Base-by-base conservation (phyloP, 2,329 filamentous ascomycete genomes). In the Talaromyces sp. region DNA sequence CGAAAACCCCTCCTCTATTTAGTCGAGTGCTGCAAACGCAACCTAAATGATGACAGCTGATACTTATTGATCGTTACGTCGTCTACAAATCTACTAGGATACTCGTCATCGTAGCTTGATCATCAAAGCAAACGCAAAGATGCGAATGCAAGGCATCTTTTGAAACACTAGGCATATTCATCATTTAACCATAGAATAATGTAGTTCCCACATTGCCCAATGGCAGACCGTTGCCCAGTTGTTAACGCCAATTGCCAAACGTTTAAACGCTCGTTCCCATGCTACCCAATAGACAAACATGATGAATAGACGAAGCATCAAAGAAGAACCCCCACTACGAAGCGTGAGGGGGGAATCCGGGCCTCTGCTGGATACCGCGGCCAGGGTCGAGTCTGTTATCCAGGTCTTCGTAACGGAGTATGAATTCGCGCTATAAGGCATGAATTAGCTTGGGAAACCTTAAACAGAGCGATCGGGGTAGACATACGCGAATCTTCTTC, bases 331-430 rank as follows among this genome's bases (percentile, higher is more conserved):
- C 27, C 45, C 53, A 53, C 34, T 71, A 78, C 75, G 77, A 78
- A 67, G 73, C 72, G 58, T 76, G 75, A 53, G 73, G 76, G 22
- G 78, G 71, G 54, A 78, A 78, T 34, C 73, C 73, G 64, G 76
- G 66, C 34, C 77, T 76, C 58, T 73, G 69, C 53, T 73, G 69
- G 47, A 78, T 69, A 31, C 70, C 72, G 31, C 79, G 72, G 61
- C 74, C 76, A 36, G 77, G 75, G 63, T 80, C 79, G 67, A 80
- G 72, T 56, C 78, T 75, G 72, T 82, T 82, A 68, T 83, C 81
- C 69, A 83, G 70, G 70, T 82, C 80, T 68, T 82, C 80, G 66
- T 83, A 83, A 61, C 80, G 78, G 64, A 83, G 75, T 40, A 82
- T 79, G 62, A 82, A 83, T 67, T 83, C 80, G 51, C 80, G 79